Percentiles rank a stretch among this genome's conserved stretches.
Evolutionary conservation across 257 asterid genomes (phyloP).

Genomic region (Solanum virginianum): DNA sequence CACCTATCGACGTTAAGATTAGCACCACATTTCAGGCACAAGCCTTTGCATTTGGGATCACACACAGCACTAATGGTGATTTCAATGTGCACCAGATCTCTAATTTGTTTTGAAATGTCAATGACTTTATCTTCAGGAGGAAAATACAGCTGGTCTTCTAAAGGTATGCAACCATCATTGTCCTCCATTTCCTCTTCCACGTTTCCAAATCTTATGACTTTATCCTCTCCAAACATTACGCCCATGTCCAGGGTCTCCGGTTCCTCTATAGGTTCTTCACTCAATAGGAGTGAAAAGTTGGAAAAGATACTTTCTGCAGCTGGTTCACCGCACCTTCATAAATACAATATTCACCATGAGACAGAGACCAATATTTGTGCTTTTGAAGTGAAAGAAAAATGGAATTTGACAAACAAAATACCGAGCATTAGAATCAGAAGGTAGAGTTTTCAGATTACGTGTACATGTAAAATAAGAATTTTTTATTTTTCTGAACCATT

Average conservation of each 20-base stretch:
- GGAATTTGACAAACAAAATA: not conserved
- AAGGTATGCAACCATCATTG: slow-evolving; percentile 33
- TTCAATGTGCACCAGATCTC: slow-evolving; percentile 83
- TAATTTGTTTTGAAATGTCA: slow-evolving; percentile 79
- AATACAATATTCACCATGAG: not conserved
- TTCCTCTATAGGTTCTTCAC: slow-evolving; percentile 62
- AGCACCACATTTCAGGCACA: slow-evolving; percentile 62
- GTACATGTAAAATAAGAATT: not conserved
- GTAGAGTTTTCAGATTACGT: not conserved
- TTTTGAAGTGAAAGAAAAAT: not conserved
- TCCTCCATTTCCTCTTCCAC: slow-evolving; percentile 23
- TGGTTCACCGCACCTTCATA: slow-evolving; percentile 72
- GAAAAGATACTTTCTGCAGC: slow-evolving; percentile 69
- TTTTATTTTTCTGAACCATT: not conserved
- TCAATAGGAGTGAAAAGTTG: slow-evolving; percentile 48
- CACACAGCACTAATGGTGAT: slow-evolving; percentile 64
- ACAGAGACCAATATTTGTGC: not conserved
- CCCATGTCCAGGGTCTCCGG: slow-evolving; percentile 54
- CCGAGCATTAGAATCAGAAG: not conserved
- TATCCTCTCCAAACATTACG: slow-evolving; percentile 36
- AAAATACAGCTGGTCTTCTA: slow-evolving; percentile 69
- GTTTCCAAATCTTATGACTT: slow-evolving; percentile 2
- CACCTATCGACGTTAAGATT: slow-evolving; percentile 56
- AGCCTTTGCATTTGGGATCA: slow-evolving; percentile 62
- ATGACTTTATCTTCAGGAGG: slow-evolving; percentile 42